Conservation (phyloP, 345 rosid genomes). For the Pistacia atlantica region DNA sequence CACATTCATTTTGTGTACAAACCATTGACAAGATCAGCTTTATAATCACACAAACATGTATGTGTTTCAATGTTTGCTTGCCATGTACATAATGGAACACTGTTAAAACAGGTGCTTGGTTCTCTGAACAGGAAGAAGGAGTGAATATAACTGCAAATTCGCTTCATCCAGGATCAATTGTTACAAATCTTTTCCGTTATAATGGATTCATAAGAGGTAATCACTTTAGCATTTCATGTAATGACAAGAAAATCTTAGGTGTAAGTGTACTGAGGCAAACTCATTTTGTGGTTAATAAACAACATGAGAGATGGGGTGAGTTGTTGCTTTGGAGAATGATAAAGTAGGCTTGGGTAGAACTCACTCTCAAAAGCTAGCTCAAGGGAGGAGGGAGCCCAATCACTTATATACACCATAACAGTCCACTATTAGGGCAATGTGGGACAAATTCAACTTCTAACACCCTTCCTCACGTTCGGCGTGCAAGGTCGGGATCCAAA, state of each 20-base stretch:
- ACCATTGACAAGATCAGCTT: background rate
- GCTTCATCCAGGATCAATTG: slow-evolving; percentile 74
- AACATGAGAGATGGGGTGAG: background rate
- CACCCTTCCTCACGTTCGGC: no score
- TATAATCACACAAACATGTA: background rate
- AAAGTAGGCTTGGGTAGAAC: no score
- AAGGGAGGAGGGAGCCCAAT: no score
- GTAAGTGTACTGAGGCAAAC: background rate
- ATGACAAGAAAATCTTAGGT: background rate
- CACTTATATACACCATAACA: no score
- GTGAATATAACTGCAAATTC: slow-evolving; percentile 66
- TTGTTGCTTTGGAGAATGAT: background rate
- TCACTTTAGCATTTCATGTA: background rate
- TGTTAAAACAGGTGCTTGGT: slow-evolving; percentile 3
- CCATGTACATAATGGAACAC: background rate
- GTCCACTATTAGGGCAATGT: no score
- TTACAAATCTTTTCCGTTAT: slow-evolving; percentile 64
- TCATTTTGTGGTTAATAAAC: background rate
- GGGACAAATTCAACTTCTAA: no score
- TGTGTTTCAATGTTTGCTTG: background rate
- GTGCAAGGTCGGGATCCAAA: no score
- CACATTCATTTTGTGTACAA: background rate
- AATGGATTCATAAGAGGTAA: slow-evolving; percentile 46
- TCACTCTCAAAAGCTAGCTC: no score
- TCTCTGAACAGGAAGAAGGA: slow-evolving; percentile 57